A percentile compares a stretch with the other conserved stretches of the same genome.
Evolutionary conservation across 1,139 yeast genomes (phyloP).

Genomic region (Zygosaccharomyces pseudobailii): DNA sequence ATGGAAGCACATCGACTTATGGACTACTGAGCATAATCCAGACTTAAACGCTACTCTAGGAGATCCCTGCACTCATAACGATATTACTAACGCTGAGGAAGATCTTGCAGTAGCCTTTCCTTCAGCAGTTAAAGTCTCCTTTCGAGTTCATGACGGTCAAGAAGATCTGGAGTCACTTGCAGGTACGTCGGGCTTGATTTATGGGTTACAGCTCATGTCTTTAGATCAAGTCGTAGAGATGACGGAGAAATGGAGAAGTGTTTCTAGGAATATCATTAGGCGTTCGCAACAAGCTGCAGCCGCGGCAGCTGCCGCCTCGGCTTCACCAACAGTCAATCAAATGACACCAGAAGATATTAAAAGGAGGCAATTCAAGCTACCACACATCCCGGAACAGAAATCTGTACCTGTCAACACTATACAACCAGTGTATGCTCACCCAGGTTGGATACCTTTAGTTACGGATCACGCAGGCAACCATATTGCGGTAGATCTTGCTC

Average conservation of each 20-base stretch:
- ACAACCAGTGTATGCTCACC: slow-evolving; percentile 73
- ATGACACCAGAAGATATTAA: slow-evolving; percentile 6
- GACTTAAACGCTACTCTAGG: slow-evolving; percentile 55
- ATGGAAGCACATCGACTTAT: slow-evolving; percentile 64
- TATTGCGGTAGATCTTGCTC: slow-evolving; percentile 83
- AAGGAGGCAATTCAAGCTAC: slow-evolving; percentile 32
- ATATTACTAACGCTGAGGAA: slow-evolving; percentile 58
- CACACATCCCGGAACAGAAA: slow-evolving; percentile 53
- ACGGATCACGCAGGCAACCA: slow-evolving; percentile 89
- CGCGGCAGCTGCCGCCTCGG: slow-evolving; percentile 3
- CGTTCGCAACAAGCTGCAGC: slow-evolving; percentile 9
- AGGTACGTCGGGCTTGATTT: slow-evolving; percentile 56
- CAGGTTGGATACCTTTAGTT: slow-evolving; percentile 85
- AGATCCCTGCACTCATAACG: slow-evolving; percentile 60
- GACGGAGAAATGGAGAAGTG: slow-evolving; percentile 66
- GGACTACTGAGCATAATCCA: slow-evolving; percentile 52
- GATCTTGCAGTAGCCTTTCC: slow-evolving; percentile 59
- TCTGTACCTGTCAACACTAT: slow-evolving; percentile 72
- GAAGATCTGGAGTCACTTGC: slow-evolving; percentile 45
- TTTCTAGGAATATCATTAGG: slow-evolving; percentile 45
- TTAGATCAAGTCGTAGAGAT: slow-evolving; percentile 58
- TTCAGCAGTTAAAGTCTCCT: slow-evolving; percentile 53
- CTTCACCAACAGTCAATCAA: background rate
- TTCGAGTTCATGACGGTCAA: slow-evolving; percentile 67
- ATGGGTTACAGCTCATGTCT: slow-evolving; percentile 60